These are phyloP conservation scores for Obelidium mucronatum DNA, from an alignment of 192 early-diverging fungal species.

Conservation along the genomic window DNA sequence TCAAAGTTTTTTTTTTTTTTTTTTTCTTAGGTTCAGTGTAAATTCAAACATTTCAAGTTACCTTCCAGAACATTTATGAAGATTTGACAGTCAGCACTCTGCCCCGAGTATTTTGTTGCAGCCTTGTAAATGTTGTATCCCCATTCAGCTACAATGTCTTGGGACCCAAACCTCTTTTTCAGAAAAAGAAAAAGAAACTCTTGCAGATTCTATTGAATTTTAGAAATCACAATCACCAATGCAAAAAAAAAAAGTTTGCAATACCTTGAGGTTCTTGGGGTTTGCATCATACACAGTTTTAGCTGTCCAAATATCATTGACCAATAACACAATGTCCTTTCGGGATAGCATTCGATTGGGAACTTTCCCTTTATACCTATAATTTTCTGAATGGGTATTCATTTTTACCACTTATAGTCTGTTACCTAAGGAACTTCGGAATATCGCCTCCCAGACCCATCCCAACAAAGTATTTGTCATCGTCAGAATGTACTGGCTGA, in stretches of 20 bases:
- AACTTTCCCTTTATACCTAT: conserved; percentile 61
- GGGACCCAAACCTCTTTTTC: conserved; percentile 64
- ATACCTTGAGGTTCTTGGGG: conserved; percentile 20
- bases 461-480: conserved; percentile 34
- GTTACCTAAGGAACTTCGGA: too few relatives aligned
- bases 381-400: too few relatives aligned
- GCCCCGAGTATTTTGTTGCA: conserved; percentile 1
- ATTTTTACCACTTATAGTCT: too few relatives aligned
- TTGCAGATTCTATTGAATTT: conserved; percentile 43
- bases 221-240: conserved; percentile 27
- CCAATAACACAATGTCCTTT: conserved; percentile 46
- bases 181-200: conserved; percentile 64
- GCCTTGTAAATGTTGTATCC: conserved; percentile 57
- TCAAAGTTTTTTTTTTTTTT: background rate
- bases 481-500: too few relatives aligned
- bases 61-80: conserved; percentile 53
- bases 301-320: conserved; percentile 64
- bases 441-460: conserved; percentile 44
- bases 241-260: background rate
- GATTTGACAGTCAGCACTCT: conserved; percentile 44
- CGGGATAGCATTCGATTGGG: conserved; percentile 52
- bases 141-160: conserved; percentile 66
- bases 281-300: conserved; percentile 56
- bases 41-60: conserved; percentile 7
- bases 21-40: background rate